Conservation (phyloP, 805 yeast genomes). For the Zygosaccharomyces lentus region DNA sequence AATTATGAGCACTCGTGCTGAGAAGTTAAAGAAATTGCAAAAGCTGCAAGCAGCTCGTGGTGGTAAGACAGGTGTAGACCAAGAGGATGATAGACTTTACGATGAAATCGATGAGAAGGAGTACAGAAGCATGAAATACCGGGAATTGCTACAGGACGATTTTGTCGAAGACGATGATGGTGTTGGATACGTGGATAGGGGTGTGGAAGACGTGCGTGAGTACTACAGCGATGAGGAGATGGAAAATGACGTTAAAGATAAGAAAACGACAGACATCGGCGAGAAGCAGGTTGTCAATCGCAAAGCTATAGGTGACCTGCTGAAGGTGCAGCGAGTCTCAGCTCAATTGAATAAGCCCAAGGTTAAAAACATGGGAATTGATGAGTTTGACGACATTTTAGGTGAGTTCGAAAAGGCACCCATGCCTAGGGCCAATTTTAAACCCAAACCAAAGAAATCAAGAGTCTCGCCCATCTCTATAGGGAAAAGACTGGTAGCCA, state of each 20-base stretch:
- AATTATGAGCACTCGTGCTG: slow-evolving; percentile 37
- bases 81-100: slow-evolving; percentile 54
- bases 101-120: slow-evolving; percentile 84
- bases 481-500: neutral
- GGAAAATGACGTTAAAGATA: slow-evolving; percentile 25
- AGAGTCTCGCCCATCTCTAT: neutral
- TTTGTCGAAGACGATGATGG: slow-evolving; percentile 94
- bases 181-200: slow-evolving; percentile 89
- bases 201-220: slow-evolving; percentile 84
- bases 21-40: slow-evolving; percentile 55
- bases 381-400: slow-evolving; percentile 65
- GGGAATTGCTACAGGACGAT: slow-evolving; percentile 80
- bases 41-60: slow-evolving; percentile 54
- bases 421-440: neutral
- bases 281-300: slow-evolving; percentile 12
- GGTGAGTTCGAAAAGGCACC: slow-evolving; percentile 43
- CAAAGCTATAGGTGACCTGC: slow-evolving; percentile 42
- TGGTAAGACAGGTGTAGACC: slow-evolving; percentile 25
- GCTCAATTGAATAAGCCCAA: slow-evolving; percentile 28
- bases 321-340: slow-evolving; percentile 46
- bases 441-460: neutral
- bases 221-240: slow-evolving; percentile 57
- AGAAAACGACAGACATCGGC: slow-evolving; percentile 23
- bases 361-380: slow-evolving; percentile 44
- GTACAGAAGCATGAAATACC: slow-evolving; percentile 70